phyloP scores from a whole-genome alignment of 805 yeast species.

The Diddensiella transvaalensis region DNA sequence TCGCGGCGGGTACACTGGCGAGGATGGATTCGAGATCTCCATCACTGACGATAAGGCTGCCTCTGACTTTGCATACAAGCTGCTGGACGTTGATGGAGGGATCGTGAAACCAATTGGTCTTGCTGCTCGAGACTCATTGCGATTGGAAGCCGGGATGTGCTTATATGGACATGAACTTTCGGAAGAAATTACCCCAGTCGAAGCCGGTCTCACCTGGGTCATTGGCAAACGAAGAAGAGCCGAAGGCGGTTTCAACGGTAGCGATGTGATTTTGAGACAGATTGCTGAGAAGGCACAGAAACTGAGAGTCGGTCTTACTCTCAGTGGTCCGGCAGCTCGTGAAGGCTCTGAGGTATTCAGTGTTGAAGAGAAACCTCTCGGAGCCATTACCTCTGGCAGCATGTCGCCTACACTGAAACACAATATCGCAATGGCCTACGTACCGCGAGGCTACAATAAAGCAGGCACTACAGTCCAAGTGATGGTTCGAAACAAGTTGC shows the following conservation, averaged over 20 bases:
- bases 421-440: conserved; percentile 89
- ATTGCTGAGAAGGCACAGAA: conserved; percentile 57
- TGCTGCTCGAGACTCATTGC: conserved; percentile 95
- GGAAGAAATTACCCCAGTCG: conserved; percentile 79
- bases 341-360: conserved; percentile 63
- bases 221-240: conserved; percentile 75
- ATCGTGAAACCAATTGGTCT: conserved; percentile 83
- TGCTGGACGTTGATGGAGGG: conserved; percentile 48
- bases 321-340: conserved; percentile 91
- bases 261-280: conserved; percentile 63
- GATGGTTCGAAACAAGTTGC: conserved; percentile 77
- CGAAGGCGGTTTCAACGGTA: conserved; percentile 66
- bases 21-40: conserved; percentile 94
- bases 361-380: conserved; percentile 52
- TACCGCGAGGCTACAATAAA: conserved; percentile 67
- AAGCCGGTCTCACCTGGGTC: conserved; percentile 86
- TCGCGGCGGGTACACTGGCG: conserved; percentile 97
- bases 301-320: conserved; percentile 67
- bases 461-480: conserved; percentile 68
- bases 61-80: conserved; percentile 54
- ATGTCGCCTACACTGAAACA: conserved; percentile 67
- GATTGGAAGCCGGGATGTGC: conserved; percentile 98
- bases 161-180: conserved; percentile 89
- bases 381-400: conserved; percentile 61
- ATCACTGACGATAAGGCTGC: conserved; percentile 55